These are phyloP conservation scores for Sarocladium strictum DNA, from an alignment of 2,329 filamentous ascomycete genomes.

Conservation along the genomic window DNA sequence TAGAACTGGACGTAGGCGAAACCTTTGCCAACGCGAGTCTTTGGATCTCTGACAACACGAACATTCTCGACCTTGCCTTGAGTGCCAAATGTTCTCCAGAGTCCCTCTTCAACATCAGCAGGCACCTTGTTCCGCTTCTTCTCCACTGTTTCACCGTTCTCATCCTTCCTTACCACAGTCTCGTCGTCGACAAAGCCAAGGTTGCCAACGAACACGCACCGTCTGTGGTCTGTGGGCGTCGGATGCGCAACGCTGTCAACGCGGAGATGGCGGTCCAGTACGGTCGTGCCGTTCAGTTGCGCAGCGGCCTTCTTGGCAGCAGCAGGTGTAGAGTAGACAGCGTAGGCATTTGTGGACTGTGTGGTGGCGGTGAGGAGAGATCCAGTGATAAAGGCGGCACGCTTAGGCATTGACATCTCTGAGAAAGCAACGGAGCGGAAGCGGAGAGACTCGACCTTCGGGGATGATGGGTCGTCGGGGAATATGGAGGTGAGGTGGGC, in stretches of 20 bases:
- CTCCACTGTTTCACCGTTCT: slow-evolving; percentile 59
- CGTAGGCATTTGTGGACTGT: slow-evolving; percentile 90
- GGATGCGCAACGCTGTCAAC: slow-evolving; percentile 91
- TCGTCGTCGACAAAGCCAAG: slow-evolving; percentile 95
- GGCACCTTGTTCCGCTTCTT: slow-evolving; percentile 71
- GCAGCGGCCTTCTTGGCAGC: slow-evolving; percentile 72
- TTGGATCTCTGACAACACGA: slow-evolving; percentile 80
- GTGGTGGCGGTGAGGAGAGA: slow-evolving; percentile 87
- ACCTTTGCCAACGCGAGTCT: slow-evolving; percentile 90
- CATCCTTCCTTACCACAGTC: slow-evolving; percentile 58
- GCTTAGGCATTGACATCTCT: slow-evolving; percentile 72
- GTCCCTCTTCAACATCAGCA: slow-evolving; percentile 84
- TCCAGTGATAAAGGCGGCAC: slow-evolving; percentile 89
- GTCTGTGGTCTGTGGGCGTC: slow-evolving; percentile 71
- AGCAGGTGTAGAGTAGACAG: slow-evolving; percentile 70
- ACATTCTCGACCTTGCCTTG: slow-evolving; percentile 85
- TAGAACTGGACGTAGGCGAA: slow-evolving; percentile 97
- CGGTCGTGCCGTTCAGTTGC: slow-evolving; percentile 74
- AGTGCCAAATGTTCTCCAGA: slow-evolving; percentile 75
- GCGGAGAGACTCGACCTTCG: slow-evolving; percentile 83
- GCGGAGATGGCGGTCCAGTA: slow-evolving; percentile 82
- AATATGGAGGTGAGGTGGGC: slow-evolving; percentile 75
- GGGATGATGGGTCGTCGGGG: slow-evolving; percentile 43
- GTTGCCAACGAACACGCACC: slow-evolving; percentile 95
- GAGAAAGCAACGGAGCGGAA: slow-evolving; percentile 92